phyloP scores from a whole-genome alignment of 495 filamentous ascomycete species.

The Amphirosellinia nigrospora region DNA sequence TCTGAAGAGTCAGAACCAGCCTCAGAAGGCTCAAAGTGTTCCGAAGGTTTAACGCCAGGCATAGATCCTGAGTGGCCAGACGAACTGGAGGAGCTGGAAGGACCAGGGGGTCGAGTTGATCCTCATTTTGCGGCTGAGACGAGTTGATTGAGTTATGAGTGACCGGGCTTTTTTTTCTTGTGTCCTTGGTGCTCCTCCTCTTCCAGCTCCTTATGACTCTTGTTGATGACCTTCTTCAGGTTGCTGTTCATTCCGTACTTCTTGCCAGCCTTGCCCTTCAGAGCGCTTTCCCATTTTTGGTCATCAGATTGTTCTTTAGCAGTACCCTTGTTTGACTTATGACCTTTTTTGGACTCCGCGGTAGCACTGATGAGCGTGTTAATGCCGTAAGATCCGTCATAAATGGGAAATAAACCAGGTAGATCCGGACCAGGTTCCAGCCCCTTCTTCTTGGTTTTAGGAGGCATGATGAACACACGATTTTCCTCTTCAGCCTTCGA shows the following conservation, averaged over 20 bases:
- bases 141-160: not conserved
- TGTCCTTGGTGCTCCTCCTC: slow-evolving; percentile 22
- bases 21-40: too few relatives aligned
- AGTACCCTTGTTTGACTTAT: slow-evolving; percentile 21
- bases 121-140: not conserved
- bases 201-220: slow-evolving; percentile 28
- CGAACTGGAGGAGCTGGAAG: not conserved
- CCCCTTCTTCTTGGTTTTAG: slow-evolving; percentile 21
- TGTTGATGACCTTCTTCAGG: slow-evolving; percentile 29
- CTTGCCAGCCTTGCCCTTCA: slow-evolving; percentile 21
- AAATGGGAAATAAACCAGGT: slow-evolving; percentile 34
- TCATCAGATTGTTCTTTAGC: slow-evolving; percentile 35
- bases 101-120: not conserved
- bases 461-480: slow-evolving; percentile 15
- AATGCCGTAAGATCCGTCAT: slow-evolving; percentile 41
- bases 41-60: not conserved
- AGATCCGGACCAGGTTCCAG: slow-evolving; percentile 30
- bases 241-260: slow-evolving; percentile 32
- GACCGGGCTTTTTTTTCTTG: not conserved
- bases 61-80: not conserved
- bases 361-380: slow-evolving; percentile 36
- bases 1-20: too few relatives aligned
- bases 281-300: slow-evolving; percentile 7
- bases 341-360: slow-evolving; percentile 17
- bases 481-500: not conserved